Evolutionary conservation across 2,329 filamentous ascomycete species (phyloP), one percentile per base, ranked within the genome.

Genomic region (Nothomitra cinnamomea): DNA sequence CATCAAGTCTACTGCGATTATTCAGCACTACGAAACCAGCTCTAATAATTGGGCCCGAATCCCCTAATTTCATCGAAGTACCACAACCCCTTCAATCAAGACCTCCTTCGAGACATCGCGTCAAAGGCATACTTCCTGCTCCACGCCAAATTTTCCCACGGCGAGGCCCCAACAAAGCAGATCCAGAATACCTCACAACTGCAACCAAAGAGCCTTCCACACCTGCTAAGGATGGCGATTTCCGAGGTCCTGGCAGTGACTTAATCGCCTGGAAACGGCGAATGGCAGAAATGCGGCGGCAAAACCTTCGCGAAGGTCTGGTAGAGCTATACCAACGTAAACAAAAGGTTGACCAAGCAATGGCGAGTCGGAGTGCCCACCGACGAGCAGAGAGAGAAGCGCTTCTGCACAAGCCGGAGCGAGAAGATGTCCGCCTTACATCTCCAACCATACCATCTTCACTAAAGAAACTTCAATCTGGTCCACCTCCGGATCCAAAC

Each of bases 51-150:
- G 83, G 83, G 17, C 90, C 92, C 50, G 86, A 95, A 65, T 94
- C 88, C 36, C 90, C 92, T 48, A 77, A 78, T 58, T 96, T 85
- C 72, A 85, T 96, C 69, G 80, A 87, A 59, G 73, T 95, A 54
- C 90, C 89, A 49, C 74, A 75, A 60, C 77, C 85, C 50, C 76
- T 80, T n/a, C 87, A 95, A 65, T 79, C 82, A 51, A 74, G 78
- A n/a, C 67, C 70, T 42, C 68, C 70, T 2, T 62, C 65, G 52
- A 71, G 71, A 56, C 70, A 68, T 15, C 59, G 61, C 10, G 66
- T 87, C 35, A 87, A 87, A 65, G 92, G 92, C 60, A 79, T 82
- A 55, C 76, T 98, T 0, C 92, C 92, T 7, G 73, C 87, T 0
- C 90, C 92, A 36, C 82, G 89, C 58, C 76, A 86, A 54, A 70